Percentiles rank a stretch among this genome's conserved stretches.
Conservation (phyloP, 2,329 filamentous ascomycete species). For the Hypoxylon sp. region DNA sequence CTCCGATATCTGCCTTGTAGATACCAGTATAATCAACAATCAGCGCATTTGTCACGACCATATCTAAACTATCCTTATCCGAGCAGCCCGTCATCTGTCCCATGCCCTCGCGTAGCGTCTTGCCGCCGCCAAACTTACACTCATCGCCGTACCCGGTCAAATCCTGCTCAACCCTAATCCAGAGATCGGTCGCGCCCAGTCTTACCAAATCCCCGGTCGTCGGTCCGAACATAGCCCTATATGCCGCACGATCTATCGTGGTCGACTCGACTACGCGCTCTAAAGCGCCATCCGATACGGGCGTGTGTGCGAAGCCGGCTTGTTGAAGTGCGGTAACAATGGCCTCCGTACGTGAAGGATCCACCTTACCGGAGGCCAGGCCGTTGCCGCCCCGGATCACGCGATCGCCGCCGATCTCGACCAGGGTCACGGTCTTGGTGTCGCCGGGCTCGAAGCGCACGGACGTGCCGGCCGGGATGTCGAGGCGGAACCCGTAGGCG, state of each 20-base stretch:
- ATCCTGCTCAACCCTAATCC: slow-evolving; percentile 91
- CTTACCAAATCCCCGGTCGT: slow-evolving; percentile 89
- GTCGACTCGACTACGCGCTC: slow-evolving; percentile 70
- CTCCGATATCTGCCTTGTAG: slow-evolving; percentile 95
- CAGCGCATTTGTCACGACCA: slow-evolving; percentile 90
- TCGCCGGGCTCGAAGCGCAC: slow-evolving; percentile 96
- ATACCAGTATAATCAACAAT: slow-evolving; percentile 94
- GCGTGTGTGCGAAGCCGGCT: slow-evolving; percentile 83
- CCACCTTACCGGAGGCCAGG: slow-evolving; percentile 80
- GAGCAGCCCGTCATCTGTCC: slow-evolving; percentile 86
- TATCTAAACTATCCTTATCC: slow-evolving; percentile 81
- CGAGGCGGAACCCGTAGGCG: slow-evolving; percentile 87
- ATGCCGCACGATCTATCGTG: slow-evolving; percentile 82
- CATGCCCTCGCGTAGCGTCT: slow-evolving; percentile 95
- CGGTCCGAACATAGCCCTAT: slow-evolving; percentile 91
- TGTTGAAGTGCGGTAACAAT: slow-evolving; percentile 77
- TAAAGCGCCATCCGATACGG: slow-evolving; percentile 72
- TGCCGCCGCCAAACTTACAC: slow-evolving; percentile 95
- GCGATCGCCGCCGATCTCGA: slow-evolving; percentile 86
- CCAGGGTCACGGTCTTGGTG: slow-evolving; percentile 88
- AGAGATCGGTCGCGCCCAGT: slow-evolving; percentile 87
- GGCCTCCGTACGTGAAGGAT: slow-evolving; percentile 72
- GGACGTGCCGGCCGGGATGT: slow-evolving; percentile 92
- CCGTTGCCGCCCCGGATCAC: slow-evolving; percentile 88
- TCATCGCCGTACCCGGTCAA: slow-evolving; percentile 90